A percentile compares a stretch with the other conserved stretches of the same genome.
These are phyloP conservation scores for Acorus calamus DNA, from an alignment of 106 monocot genomes.

Conservation along the genomic window DNA sequence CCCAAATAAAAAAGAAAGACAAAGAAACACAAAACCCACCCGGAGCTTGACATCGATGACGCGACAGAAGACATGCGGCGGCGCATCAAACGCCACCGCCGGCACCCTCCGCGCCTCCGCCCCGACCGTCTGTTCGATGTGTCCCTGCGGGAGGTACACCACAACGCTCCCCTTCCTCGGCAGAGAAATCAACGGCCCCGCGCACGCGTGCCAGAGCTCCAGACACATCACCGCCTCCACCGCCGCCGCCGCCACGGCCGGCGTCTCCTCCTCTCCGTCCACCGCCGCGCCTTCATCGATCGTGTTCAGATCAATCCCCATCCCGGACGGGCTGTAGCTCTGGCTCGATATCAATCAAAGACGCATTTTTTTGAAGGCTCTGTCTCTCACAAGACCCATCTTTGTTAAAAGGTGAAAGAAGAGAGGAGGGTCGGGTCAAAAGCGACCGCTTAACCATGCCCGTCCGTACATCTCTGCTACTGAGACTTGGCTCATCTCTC, in stretches of 20 bases:
- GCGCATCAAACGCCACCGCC: conserved; percentile 19
- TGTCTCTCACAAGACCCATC: too few species aligned
- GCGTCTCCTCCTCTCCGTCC: conserved; percentile 9
- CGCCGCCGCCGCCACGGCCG: neutral
- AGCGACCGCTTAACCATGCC: too few species aligned
- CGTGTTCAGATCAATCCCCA: conserved; percentile 88
- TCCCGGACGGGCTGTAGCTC: conserved; percentile 3
- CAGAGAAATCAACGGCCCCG: conserved; percentile 61
- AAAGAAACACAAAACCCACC: conserved; percentile 21
- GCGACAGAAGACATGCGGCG: conserved; percentile 76
- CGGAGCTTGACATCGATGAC: conserved; percentile 77
- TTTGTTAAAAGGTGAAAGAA: too few species aligned
- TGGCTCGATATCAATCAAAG: too few species aligned
- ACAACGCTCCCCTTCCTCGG: conserved; percentile 72
- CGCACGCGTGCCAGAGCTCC: conserved; percentile 97
- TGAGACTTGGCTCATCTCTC: too few species aligned
- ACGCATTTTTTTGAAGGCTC: too few species aligned
- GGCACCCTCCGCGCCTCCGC: conserved; percentile 3
- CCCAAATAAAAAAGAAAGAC: neutral
- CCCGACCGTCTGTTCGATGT: conserved; percentile 49
- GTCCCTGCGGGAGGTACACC: conserved; percentile 93
- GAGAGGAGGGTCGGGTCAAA: too few species aligned
- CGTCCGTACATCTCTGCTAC: too few species aligned
- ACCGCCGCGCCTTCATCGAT: conserved; percentile 50
- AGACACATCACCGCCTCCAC: conserved; percentile 31